Base-by-base conservation (phyloP, 352 stramenopile species). In the Stramenopiles sp. region DNA sequence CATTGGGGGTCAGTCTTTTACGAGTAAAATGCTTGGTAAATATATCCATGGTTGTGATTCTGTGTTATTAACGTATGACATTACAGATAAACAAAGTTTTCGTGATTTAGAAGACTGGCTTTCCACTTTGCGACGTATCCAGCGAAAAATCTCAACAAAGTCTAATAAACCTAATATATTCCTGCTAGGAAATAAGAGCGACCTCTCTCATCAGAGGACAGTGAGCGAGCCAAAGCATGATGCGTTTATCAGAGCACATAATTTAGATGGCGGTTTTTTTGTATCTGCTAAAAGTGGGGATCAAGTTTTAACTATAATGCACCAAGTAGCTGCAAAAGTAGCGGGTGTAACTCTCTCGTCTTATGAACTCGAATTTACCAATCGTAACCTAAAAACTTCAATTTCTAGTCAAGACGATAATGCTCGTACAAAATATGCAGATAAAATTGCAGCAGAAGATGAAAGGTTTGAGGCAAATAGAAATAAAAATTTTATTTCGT, bases 21-120 rank as follows among this genome's bases (percentile, higher is more conserved):
- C 65, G 12, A 42, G 26, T 17, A 54, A 63, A 45, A 67, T 67
- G 59, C 54, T 68, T 50, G 69, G 69, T 44, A 86, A 81, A 54
- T 90, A 90, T 51, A 86, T 90, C 44, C 75, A 60, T 47, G 74
- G 74, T n/a, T 68, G 73, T 0, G 61, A 86, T 50, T 70, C 65
- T 1, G 65, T 90, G 28, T 44, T 90, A 28, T 49, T 90, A 19
- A 71, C 76, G 37, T 90, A 89, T 49, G 74, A 90, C 56, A 76
- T 90, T 47, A 90, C 73, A 36, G 86, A 85, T 54, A 81, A 80
- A 44, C 68, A 87, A 46, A 83, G 66, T 41, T 90, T 90, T 45
- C 66, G 76, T 46, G 81, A 88, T 53, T 56, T 89, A 8, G 73
- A 88, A 42, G 71, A 88, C 47, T 90, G 71, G 71, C 79, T 80